phyloP scores from a whole-genome alignment of 2,329 filamentous ascomycete species.

The Phaeophleospora eucalypticola region DNA sequence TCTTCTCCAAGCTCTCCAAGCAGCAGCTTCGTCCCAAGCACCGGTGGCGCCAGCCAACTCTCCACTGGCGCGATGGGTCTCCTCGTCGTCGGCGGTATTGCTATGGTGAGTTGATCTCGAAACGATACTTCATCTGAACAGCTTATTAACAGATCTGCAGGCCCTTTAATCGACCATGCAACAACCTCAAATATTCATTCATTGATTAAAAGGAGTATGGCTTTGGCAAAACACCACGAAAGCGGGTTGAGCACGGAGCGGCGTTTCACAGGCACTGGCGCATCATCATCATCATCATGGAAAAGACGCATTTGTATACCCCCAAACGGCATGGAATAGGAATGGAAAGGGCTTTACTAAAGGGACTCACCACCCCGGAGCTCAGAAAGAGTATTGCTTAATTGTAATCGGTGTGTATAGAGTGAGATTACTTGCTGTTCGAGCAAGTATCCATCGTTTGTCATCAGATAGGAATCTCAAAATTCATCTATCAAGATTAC shows the following conservation, averaged over 20 bases:
- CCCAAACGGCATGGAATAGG: background rate
- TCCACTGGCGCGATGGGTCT: slow-evolving; percentile 9
- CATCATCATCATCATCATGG: background rate
- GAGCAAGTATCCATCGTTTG: no score
- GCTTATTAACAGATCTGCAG: no score
- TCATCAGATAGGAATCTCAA: no score
- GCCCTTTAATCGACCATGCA: no score
- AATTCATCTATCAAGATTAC: no score
- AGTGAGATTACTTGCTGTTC: background rate
- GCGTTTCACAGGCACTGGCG: no score
- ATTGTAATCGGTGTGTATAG: background rate
- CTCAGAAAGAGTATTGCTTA: background rate
- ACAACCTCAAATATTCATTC: no score
- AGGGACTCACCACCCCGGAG: no score
- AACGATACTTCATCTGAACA: no score
- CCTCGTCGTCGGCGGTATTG: slow-evolving; percentile 11
- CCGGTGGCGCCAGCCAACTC: slow-evolving; percentile 7
- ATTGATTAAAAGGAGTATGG: no score
- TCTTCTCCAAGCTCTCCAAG: background rate
- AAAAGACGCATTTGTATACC: background rate
- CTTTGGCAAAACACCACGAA: background rate
- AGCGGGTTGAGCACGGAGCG: background rate
- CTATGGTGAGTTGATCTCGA: slow-evolving; percentile 11
- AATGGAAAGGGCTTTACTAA: background rate
- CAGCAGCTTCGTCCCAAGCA: background rate